phyloP scores from a whole-genome alignment of 805 yeast genomes.

The Hanseniaspora lindneri region DNA sequence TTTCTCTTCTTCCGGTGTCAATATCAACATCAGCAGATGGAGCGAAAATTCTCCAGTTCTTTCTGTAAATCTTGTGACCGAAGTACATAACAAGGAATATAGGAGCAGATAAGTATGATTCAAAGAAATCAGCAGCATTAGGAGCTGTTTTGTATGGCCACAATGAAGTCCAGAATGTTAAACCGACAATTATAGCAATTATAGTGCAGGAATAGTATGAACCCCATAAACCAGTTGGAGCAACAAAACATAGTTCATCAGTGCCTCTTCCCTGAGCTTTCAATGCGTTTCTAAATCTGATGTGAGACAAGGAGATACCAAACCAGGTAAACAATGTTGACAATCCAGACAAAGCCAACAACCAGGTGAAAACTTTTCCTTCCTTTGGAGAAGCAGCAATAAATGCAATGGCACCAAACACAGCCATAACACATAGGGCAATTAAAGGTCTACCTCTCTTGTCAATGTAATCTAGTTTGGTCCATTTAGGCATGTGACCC shows the following conservation, averaged over 20 bases:
- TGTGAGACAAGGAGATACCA: conserved; percentile 46
- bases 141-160: conserved; percentile 43
- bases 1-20: conserved; percentile 49
- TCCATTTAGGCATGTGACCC: conserved; percentile 45
- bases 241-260: conserved; percentile 53
- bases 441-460: conserved; percentile 55
- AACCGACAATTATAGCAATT: conserved; percentile 49
- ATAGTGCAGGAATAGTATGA: conserved; percentile 50
- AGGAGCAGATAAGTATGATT: conserved; percentile 55
- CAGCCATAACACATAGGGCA: conserved; percentile 40
- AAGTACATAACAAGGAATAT: conserved; percentile 46
- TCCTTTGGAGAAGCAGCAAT: conserved; percentile 43
- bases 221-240: conserved; percentile 60
- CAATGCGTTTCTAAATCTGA: conserved; percentile 55
- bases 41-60: conserved; percentile 33
- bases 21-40: conserved; percentile 44
- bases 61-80: conserved; percentile 46
- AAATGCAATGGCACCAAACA: conserved; percentile 49
- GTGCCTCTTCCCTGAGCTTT: conserved; percentile 52
- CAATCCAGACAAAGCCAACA: conserved; percentile 51
- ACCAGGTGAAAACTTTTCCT: conserved; percentile 51
- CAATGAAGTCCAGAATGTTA: conserved; percentile 75
- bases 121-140: conserved; percentile 47
- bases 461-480: conserved; percentile 48
- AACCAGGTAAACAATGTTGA: conserved; percentile 55